Base-by-base conservation (phyloP, 352 stramenopile genomes). In the Peronospora belbahrii region DNA sequence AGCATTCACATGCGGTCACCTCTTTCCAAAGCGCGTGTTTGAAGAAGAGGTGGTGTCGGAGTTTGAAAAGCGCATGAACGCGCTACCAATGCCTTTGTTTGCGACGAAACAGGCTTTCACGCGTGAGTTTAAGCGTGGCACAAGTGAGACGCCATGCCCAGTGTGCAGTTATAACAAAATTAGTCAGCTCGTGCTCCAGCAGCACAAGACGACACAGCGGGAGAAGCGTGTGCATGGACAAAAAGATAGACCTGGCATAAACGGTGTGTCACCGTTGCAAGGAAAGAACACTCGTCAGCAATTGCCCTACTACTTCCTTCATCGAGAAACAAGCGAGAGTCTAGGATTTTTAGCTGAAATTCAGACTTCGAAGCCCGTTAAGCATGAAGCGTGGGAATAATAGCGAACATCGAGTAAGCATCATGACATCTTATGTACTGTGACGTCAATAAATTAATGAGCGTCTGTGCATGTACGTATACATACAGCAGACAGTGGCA, bases 121-220 rank as follows among this genome's bases (percentile, higher is more conserved):
- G 6, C 57, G 51, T 11, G 82, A 94, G 56, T 94, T 85, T 25
- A 72, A 74, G 28, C 61, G 66, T 36, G 62, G 55, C 17, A 55
- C 60, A 6, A 71, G 85, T 17, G 76, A 91, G 41, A 75, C 78
- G 6, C 82, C 82, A 19, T 93, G 82, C 41, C 79, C 82, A 13
- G 74, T 93, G 34, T 93, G 82, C 42, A 63, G 69, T 23, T 89
- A 84, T 50, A 88, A 87, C 67, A 79, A 85, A 53, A 80, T 94
- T 52, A 83, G 82, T 42, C 43, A 45, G 25, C 41, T 74, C 4
- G 65, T 88, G 14, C 65, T 76, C 35, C 43, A 75, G 34, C 70
- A 70, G 25, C 42, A 52, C 22, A 55, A 56, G 19, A 37, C 31
- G 9, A 54, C 9, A 0, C 30, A 52, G 20, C 35, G 9, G 2